Evolutionary conservation across 2,329 filamentous ascomycete genomes (phyloP).

Genomic region (Blastomyces gilchristii): DNA sequence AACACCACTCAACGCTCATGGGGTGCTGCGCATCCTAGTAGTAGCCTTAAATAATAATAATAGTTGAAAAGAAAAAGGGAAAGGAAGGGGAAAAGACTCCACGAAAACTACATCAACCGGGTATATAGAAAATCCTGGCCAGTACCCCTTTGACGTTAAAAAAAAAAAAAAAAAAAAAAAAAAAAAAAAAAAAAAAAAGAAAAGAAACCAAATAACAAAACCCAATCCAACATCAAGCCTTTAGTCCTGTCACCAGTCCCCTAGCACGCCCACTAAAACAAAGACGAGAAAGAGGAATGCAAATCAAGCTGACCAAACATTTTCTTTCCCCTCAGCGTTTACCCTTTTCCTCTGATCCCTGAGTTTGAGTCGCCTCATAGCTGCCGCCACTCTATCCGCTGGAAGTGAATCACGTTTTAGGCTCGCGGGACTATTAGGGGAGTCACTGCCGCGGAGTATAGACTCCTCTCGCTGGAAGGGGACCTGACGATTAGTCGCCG

Average conservation of each 20-base stretch:
- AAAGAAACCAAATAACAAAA: too few species aligned
- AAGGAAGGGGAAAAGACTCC: not conserved
- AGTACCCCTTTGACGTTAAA: not conserved
- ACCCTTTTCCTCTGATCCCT: conserved; percentile 19
- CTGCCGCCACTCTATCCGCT: conserved; percentile 27
- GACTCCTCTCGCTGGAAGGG: not conserved
- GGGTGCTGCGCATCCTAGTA: not conserved
- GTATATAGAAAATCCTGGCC: not conserved
- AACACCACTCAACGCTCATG: not conserved
- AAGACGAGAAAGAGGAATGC: not conserved
- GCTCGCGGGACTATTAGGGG: conserved; percentile 1
- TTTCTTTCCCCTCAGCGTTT: conserved; percentile 26
- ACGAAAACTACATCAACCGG: not conserved
- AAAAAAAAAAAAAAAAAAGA: too few species aligned
- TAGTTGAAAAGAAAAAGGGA: not conserved
- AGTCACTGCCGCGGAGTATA: not conserved
- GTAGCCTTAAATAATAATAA: not conserved
- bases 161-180: too few species aligned
- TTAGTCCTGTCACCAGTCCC: too few species aligned
- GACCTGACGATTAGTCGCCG: conserved; percentile 6
- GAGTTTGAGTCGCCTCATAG: conserved; percentile 27
- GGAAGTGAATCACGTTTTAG: conserved; percentile 20
- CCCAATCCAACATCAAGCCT: too few species aligned
- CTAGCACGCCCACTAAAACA: not conserved
- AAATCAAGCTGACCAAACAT: conserved; percentile 16